Base-by-base conservation (phyloP, 768 basidiomycete species). In the Trametes maxima region DNA sequence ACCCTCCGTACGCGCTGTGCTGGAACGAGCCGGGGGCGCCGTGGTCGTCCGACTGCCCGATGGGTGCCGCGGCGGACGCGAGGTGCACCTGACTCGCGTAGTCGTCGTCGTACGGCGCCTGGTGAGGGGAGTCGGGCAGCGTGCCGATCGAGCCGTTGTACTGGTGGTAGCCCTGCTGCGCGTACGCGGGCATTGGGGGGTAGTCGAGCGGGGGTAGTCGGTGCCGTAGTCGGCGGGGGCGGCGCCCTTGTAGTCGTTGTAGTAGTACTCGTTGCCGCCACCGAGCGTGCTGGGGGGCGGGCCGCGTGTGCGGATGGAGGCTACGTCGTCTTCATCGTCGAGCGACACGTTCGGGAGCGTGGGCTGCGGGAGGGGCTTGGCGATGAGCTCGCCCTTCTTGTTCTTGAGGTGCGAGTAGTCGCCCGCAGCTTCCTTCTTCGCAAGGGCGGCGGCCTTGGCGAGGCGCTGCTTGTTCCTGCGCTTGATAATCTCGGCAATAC, bases 311-410 rank as follows among this genome's bases (percentile, higher is more conserved):
- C 76, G 77, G 19, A 84, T 82, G 5, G 87, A 83, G 1, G 77
- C 74, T 52, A 85, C 78, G 61, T 88, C 85, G 54, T 81, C 73
- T 65, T 90, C 87, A 64, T 95, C 91, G 57, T 95, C 89, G 47
- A 97, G 81, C n/a, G 85, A 87, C 51, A 99, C 80, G 65, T 91
- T 92, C 14, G 97, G 97, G 36, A 98, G 83, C 10, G 97, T 99
- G 1, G 97, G 97, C 75, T 97, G 94, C 19, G 94, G 93, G 6
- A 94, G 81, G 11, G 88, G 89, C 67, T 88, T 83, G n/a, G 80
- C 85, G 57, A 92, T 81, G 69, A 90, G 76, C 71, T 92, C 88
- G 57, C 94, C 95, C 72, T 92, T 94, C 81, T 92, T 92, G 78
- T 94, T 93, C 81, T 91, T 95, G 65, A 96, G 80, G 72, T 95